A percentile compares a stretch with the other conserved stretches of the same genome.
These are phyloP conservation scores for Castanospermum australe DNA, from an alignment of 306 rosid species.

Conservation along the genomic window DNA sequence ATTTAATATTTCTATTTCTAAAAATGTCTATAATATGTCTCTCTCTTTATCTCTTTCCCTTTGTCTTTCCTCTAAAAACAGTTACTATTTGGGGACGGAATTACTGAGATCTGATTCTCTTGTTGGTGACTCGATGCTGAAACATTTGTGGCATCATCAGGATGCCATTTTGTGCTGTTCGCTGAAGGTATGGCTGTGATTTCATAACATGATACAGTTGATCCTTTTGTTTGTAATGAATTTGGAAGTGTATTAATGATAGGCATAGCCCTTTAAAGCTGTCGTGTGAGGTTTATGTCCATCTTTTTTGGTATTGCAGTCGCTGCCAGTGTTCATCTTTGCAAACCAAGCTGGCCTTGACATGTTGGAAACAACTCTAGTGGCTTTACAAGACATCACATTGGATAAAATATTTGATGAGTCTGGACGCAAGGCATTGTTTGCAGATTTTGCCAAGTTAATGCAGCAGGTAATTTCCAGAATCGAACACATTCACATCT, in stretches of 20 bases:
- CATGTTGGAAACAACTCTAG: slow-evolving; percentile 93
- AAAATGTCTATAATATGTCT: neutral
- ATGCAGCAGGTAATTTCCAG: slow-evolving; percentile 72
- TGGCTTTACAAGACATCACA: slow-evolving; percentile 92
- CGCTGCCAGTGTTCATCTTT: slow-evolving; percentile 77
- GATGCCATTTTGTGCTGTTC: slow-evolving; percentile 96
- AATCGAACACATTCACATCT: neutral
- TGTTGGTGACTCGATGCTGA: slow-evolving; percentile 62
- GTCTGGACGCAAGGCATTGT: slow-evolving; percentile 78
- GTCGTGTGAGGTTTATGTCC: neutral
- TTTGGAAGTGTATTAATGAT: neutral
- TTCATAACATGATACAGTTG: neutral
- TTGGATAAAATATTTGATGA: slow-evolving; percentile 90
- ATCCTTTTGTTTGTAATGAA: neutral
- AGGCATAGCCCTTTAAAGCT: neutral
- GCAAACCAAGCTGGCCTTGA: slow-evolving; percentile 97
- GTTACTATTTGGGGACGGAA: slow-evolving; percentile 71
- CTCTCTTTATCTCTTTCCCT: neutral
- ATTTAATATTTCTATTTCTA: neutral
- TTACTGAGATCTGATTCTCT: slow-evolving; percentile 63
- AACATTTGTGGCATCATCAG: slow-evolving; percentile 85
- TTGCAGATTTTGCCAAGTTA: slow-evolving; percentile 75
- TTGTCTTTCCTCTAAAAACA: slow-evolving; percentile 28
- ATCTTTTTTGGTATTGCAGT: slow-evolving; percentile 48
- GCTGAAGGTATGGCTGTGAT: slow-evolving; percentile 46